Conservation (phyloP, 371 early-diverging fungal genomes). For the Apophysomyces sp. region DNA sequence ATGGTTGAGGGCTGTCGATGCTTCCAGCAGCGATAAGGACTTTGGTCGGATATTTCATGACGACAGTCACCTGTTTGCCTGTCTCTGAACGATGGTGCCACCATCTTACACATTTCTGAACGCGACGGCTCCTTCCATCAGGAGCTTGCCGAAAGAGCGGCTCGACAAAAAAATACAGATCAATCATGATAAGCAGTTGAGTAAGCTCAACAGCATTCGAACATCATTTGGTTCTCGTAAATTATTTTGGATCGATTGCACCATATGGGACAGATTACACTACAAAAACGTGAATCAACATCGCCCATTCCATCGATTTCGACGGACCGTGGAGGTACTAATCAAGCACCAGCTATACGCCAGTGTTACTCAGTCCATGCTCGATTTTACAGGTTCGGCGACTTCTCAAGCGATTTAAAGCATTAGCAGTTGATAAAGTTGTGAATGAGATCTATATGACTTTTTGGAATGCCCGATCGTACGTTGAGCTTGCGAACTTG, state of each 20-base stretch:
- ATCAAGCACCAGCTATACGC: too few relatives aligned
- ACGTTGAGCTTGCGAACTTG: constrained; percentile 1
- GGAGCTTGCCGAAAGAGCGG: constrained; percentile 20
- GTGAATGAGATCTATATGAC: constrained; percentile 21
- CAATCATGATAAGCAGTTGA: constrained; percentile 25
- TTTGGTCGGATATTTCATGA: too few relatives aligned
- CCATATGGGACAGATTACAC: constrained; percentile 29
- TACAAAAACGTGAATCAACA: constrained; percentile 42
- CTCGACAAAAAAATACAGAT: constrained; percentile 25
- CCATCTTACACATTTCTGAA: constrained; percentile 24
- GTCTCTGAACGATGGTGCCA: neutral
- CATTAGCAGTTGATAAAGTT: constrained; percentile 23
- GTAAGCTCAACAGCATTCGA: constrained; percentile 6
- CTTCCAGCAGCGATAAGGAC: too few relatives aligned
- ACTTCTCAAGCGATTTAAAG: constrained; percentile 33
- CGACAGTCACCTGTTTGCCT: too few relatives aligned
- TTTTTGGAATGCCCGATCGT: constrained; percentile 40
- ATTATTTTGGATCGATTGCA: constrained; percentile 39
- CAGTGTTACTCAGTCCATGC: neutral
- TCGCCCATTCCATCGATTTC: constrained; percentile 38
- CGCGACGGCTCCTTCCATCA: constrained; percentile 18
- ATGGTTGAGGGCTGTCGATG: too few relatives aligned
- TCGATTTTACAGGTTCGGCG: constrained; percentile 16
- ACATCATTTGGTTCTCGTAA: constrained; percentile 19
- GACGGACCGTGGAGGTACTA: constrained; percentile 19